A percentile compares a stretch with the other conserved stretches of the same genome.
Evolutionary conservation across 371 early-diverging fungal species (phyloP).

Genomic region (Mortierella sp.): DNA sequence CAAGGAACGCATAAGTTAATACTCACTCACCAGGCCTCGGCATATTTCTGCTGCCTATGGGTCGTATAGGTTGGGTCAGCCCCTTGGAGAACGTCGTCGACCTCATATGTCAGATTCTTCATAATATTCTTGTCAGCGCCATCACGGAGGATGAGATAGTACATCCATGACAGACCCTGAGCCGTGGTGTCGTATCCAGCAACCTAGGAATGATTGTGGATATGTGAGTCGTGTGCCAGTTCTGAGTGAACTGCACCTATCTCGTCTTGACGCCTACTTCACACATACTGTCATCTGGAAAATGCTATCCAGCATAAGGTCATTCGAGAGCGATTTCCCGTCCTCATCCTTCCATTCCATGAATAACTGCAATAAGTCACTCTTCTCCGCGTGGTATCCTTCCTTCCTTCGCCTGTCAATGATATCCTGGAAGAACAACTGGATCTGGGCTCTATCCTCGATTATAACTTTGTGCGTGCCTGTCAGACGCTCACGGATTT

Average conservation of each 20-base stretch:
- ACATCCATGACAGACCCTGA: slow-evolving; percentile 74
- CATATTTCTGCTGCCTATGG: slow-evolving; percentile 31
- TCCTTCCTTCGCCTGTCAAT: slow-evolving; percentile 25
- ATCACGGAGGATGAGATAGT: slow-evolving; percentile 58
- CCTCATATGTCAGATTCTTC: slow-evolving; percentile 13
- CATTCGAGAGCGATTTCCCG: slow-evolving; percentile 58
- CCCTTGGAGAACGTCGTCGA: slow-evolving; percentile 22
- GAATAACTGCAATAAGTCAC: slow-evolving; percentile 68
- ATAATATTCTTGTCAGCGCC: slow-evolving; percentile 4
- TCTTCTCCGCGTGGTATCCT: slow-evolving; percentile 44
- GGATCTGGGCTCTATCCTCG: background rate
- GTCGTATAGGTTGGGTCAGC: slow-evolving; percentile 22
- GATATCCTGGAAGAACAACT: background rate
- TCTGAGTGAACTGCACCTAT: background rate
- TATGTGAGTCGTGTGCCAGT: no score
- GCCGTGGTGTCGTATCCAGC: slow-evolving; percentile 82
- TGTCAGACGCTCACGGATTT: slow-evolving; percentile 15
- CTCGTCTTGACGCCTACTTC: background rate
- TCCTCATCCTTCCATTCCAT: slow-evolving; percentile 63
- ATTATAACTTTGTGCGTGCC: slow-evolving; percentile 1
- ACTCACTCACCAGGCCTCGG: slow-evolving; percentile 37
- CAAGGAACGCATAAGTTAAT: background rate
- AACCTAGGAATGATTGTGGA: no score
- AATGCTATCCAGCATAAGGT: slow-evolving; percentile 67
- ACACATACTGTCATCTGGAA: slow-evolving; percentile 64